Percentiles rank a stretch among this genome's conserved stretches.
Conservation (phyloP, 805 yeast genomes). For the Suhomyces prunicola region DNA sequence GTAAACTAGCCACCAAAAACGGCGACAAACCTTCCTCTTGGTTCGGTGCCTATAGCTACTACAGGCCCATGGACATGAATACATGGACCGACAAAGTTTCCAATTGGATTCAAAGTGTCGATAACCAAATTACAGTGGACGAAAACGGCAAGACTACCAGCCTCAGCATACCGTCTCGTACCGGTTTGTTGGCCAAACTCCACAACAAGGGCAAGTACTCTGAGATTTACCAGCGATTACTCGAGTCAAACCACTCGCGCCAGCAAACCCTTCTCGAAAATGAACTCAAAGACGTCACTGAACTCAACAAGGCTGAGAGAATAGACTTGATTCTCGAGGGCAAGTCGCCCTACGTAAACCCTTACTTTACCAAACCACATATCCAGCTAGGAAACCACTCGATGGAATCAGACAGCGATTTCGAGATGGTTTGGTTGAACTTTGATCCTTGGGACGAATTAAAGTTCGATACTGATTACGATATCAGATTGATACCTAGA, state of each 20-base stretch:
- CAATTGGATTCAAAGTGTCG: slow-evolving; percentile 6
- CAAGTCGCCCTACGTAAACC: slow-evolving; percentile 21
- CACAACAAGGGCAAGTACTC: slow-evolving; percentile 22
- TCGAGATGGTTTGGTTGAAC: slow-evolving; percentile 41
- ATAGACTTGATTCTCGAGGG: slow-evolving; percentile 35
- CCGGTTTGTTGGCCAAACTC: slow-evolving; percentile 10
- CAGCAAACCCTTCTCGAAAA: slow-evolving; percentile 18
- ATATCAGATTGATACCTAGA: slow-evolving; percentile 37
- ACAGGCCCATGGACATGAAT: slow-evolving; percentile 47
- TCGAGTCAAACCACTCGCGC: slow-evolving; percentile 20
- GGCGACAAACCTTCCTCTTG: slow-evolving; percentile 54
- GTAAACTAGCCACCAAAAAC: slow-evolving; percentile 46
- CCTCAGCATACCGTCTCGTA: background rate
- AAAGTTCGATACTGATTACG: slow-evolving; percentile 36
- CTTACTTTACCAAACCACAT: slow-evolving; percentile 32
- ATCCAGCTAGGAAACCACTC: slow-evolving; percentile 35
- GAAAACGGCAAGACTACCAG: background rate
- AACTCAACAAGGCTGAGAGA: slow-evolving; percentile 36
- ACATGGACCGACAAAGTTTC: slow-evolving; percentile 30
- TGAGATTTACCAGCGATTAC: slow-evolving; percentile 29
- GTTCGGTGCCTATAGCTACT: slow-evolving; percentile 63
- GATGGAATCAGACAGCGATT: slow-evolving; percentile 39
- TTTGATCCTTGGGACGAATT: slow-evolving; percentile 48
- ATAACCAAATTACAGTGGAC: background rate
- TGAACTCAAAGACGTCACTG: slow-evolving; percentile 31